Evolutionary conservation across 2,329 filamentous ascomycete species (phyloP).

Genomic region (Zasmidium angulare): DNA sequence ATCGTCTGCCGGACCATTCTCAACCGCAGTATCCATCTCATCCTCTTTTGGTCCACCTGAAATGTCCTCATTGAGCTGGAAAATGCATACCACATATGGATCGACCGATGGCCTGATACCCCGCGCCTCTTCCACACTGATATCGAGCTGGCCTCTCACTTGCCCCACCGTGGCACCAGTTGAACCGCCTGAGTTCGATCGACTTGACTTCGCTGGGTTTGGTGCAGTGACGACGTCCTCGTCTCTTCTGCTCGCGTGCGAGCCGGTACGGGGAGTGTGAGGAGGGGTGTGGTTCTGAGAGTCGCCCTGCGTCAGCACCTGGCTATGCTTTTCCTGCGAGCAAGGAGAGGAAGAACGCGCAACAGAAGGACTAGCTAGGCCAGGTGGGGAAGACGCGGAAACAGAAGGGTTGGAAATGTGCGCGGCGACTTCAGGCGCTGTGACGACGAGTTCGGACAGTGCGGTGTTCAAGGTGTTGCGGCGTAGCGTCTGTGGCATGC

Average conservation of each 20-base stretch:
- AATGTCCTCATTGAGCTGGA: conserved; percentile 94
- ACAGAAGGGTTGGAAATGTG: conserved; percentile 67
- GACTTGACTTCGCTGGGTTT: conserved; percentile 38
- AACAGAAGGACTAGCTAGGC: conserved; percentile 52
- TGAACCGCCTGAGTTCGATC: conserved; percentile 34
- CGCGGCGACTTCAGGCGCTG: conserved; percentile 63
- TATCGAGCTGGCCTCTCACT: conserved; percentile 82
- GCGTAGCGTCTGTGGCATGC: conserved; percentile 32
- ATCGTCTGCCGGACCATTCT: conserved; percentile 50
- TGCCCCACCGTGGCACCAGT: conserved; percentile 62
- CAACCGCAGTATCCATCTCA: conserved; percentile 44
- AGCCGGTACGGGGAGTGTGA: conserved; percentile 85
- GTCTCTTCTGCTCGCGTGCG: conserved; percentile 55
- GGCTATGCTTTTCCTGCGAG: conserved; percentile 60
- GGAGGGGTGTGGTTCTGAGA: conserved; percentile 84
- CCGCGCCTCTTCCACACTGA: conserved; percentile 84
- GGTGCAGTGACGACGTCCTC: conserved; percentile 22
- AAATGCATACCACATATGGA: conserved; percentile 94
- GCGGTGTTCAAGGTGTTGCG: conserved; percentile 50
- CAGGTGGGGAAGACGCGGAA: conserved; percentile 53
- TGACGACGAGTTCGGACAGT: conserved; percentile 64
- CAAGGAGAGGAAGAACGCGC: conserved; percentile 46
- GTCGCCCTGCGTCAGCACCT: conserved; percentile 79
- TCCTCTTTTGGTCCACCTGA: conserved; percentile 75
- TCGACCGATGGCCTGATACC: conserved; percentile 79